Evolutionary conservation across 1,139 yeast genomes (phyloP).

Genomic region (Pneumocystis sp.): DNA sequence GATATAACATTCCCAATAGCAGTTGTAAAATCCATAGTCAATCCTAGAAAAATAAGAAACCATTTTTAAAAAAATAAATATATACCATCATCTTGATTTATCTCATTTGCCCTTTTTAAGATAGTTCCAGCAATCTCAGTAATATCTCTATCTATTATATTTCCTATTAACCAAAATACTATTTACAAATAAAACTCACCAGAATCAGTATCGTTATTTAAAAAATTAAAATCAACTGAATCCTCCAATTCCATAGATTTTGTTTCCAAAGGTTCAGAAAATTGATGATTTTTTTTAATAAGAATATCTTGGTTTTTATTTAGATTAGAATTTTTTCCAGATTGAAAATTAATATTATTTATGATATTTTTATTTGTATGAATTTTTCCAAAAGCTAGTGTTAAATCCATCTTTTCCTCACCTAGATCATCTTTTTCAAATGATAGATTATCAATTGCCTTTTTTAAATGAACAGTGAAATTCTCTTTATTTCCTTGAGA

Average conservation of each 20-base stretch:
- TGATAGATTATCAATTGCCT: not conserved
- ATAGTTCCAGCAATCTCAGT: conserved; percentile 12
- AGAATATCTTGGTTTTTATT: not conserved
- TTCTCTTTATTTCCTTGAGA: not conserved
- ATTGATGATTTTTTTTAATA: not conserved
- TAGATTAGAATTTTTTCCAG: not conserved
- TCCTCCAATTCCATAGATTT: not conserved
- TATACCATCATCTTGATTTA: not conserved
- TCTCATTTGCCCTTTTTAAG: not conserved
- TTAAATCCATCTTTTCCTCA: not conserved
- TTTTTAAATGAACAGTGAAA: not conserved
- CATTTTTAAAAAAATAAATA: not conserved
- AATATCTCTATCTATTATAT: conserved; percentile 13
- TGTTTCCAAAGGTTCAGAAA: not conserved
- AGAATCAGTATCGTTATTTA: not conserved
- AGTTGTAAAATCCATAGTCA: conserved; percentile 13
- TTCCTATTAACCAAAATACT: not conserved
- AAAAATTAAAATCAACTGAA: not conserved
- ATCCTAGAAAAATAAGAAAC: not conserved
- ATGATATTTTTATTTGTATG: not conserved
- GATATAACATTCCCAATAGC: conserved; percentile 3
- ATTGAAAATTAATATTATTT: not conserved
- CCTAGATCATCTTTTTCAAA: not conserved
- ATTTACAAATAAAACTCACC: not conserved
- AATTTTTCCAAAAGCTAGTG: not conserved